Evolutionary conservation across 2,329 filamentous ascomycete species (phyloP), one percentile per base, ranked within the genome.

Genomic region (Diaporthe batatas): DNA sequence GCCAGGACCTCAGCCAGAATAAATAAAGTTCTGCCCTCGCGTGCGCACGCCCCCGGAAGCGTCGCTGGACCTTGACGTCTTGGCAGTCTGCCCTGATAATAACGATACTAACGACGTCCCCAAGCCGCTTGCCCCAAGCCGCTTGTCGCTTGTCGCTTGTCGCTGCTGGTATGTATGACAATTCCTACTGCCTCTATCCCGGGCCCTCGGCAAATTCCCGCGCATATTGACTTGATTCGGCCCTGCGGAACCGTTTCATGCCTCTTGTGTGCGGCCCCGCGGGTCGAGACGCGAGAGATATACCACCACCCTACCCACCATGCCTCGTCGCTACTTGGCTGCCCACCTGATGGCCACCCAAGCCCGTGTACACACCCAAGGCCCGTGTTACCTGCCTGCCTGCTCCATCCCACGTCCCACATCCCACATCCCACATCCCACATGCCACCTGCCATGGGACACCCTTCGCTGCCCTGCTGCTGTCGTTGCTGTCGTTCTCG

Each of bases 171-270:
- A 71, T 62, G 68, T 73, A 59, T 53, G 51, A 53, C 42, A 39
- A 34, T 65, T 55, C 58, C 34, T 70, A 23, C 53, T 36, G 58
- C 58, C 53, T 72, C 44, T 34, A 70, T 65, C 69, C 69, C 71
- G 62, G 69, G 36, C 57, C 47, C 62, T 73, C 72, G 72, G 72
- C 67, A 73, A 47, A 65, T 39, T 42, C 54, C 44, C 59, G n/a
- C 36, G 54, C 54, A 68, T 55, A 72, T 65, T 47, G 70, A 47
- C 53, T 62, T 70, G 29, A 74, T 62, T 74, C 73, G 73, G 73
- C 68, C 73, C 73, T 69, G 68, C 73, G 73, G 73, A 74, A 44
- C 70, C 68, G 42, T 70, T 72, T 39, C 70, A 74, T 72, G 12
- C 54, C 57, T 47, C 55, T n/a, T n/a, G 34, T 55, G 55, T 47